Base-by-base conservation (phyloP, 495 filamentous ascomycete genomes). In the Rhizodiscina lignyota region DNA sequence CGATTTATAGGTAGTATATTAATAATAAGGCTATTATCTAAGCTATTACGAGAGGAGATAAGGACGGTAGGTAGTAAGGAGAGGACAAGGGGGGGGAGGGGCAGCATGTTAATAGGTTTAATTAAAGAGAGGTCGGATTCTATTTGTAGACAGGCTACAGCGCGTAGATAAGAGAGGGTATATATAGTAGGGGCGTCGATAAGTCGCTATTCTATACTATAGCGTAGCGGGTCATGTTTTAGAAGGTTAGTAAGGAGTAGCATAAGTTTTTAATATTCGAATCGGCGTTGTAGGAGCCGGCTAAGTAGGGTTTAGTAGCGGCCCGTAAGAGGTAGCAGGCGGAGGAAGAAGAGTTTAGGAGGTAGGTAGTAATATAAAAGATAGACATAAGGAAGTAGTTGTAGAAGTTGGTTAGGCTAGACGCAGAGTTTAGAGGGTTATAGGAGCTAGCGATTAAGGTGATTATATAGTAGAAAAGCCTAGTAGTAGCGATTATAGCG, bases 401-500 rank as follows among this genome's bases (percentile, higher is more conserved):
- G 27, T 13, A 38, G 18, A 11, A 32, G 22, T 37, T 51, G 24
- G 37, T 45, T 19, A 32, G 36, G 3, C 19, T 30, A n/a, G 13
- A 24, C 8, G 21, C 44, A 13, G 18, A 21, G 32, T 40, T 40
- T 19, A 5, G 22, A 8, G 27, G 38, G 12, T 18, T 40, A 5
- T 21, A 40, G 23, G 11, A 38, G 34, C 18, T 27, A 29, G 34
- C 38, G 8, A 8, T 40, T 15, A 4, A 38, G 38, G 34, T 34
- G 37, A 40, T 40, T 30, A 27, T 38, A 21, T 12, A 27, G 4
- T 12, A 30, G 5, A 38, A 26, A 15, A 36, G 34, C 41, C 49
- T 18, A 1, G 34, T 52, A 8, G 34, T 54, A 11, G 38, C 22
- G 1, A 35, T 54, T 4, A 54, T 52, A 19, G 36, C 35, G 3